Conservation (phyloP, 352 stramenopile species). For the Pythium pyrilobum region DNA sequence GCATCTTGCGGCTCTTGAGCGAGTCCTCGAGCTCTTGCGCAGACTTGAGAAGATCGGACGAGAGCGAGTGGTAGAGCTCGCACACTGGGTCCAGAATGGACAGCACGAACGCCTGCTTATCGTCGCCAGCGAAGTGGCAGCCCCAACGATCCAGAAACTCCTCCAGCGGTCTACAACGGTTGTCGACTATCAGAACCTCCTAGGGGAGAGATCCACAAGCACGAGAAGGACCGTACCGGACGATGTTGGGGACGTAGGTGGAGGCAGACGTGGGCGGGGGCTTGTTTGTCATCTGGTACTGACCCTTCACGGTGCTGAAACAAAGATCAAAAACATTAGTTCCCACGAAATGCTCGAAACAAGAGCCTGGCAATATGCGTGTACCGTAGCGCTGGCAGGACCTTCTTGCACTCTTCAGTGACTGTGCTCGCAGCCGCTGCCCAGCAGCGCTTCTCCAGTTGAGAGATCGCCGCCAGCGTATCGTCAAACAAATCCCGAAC, state of each 20-base stretch:
- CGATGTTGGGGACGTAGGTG: constrained; percentile 73
- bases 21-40: constrained; percentile 80
- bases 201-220: constrained; percentile 4
- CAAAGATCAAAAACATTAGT: no score
- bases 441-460: constrained; percentile 64
- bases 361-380: constrained; percentile 15
- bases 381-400: constrained; percentile 75
- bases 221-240: constrained; percentile 28
- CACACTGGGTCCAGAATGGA: constrained; percentile 57
- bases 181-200: no score
- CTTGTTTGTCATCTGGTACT: constrained; percentile 91
- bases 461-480: constrained; percentile 25
- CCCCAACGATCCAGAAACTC: constrained; percentile 76
- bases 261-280: constrained; percentile 58
- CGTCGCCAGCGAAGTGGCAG: constrained; percentile 34
- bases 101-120: constrained; percentile 41
- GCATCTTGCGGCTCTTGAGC: constrained; percentile 83
- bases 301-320: constrained; percentile 74
- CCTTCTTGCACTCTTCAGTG: constrained; percentile 81
- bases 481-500: constrained; percentile 35
- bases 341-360: constrained; percentile 4
- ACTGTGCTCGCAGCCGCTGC: constrained; percentile 48
- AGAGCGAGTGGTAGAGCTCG: constrained; percentile 53
- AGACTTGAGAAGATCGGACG: constrained; percentile 69
- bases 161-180: constrained; percentile 51